Conservation (phyloP, 331 rosid species). For the Pyrus hybrid region DNA sequence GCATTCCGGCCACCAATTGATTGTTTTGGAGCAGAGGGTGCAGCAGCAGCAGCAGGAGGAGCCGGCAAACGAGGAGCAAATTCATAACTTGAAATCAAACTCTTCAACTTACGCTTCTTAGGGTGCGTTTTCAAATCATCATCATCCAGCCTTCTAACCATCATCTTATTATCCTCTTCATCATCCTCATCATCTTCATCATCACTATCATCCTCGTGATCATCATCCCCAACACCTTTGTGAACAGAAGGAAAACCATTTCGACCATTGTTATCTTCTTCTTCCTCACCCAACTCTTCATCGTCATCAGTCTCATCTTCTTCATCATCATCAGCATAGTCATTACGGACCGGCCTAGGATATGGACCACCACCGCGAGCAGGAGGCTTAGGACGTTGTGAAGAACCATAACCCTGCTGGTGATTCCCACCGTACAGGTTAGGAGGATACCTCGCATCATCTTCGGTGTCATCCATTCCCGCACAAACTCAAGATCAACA, state of each 20-base stretch:
- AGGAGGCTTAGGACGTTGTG: constrained; percentile 24
- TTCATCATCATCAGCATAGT: constrained; percentile 22
- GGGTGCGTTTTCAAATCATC: constrained; percentile 45
- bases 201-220: constrained; percentile 15
- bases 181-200: constrained; percentile 20
- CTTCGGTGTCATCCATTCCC: constrained; percentile 61
- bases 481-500: constrained; percentile 9
- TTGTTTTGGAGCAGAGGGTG: constrained; percentile 36
- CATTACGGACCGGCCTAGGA: constrained; percentile 23
- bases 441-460: constrained; percentile 49
- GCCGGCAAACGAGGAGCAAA: constrained; percentile 44
- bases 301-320: constrained; percentile 41
- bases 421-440: constrained; percentile 33
- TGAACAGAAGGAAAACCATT: constrained; percentile 17
- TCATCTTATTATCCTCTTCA: constrained; percentile 21
- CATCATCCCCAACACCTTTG: constrained; percentile 19
- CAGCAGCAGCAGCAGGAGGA: constrained; percentile 31
- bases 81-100: constrained; percentile 59
- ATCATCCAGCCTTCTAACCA: constrained; percentile 22
- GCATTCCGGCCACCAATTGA: constrained; percentile 62
- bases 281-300: constrained; percentile 33
- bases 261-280: constrained; percentile 27
- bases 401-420: constrained; percentile 45
- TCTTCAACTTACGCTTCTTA: constrained; percentile 57
- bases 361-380: constrained; percentile 27